Evolutionary conservation across 495 filamentous ascomycete genomes (phyloP).

Genomic region (Penicillium mononematosum): DNA sequence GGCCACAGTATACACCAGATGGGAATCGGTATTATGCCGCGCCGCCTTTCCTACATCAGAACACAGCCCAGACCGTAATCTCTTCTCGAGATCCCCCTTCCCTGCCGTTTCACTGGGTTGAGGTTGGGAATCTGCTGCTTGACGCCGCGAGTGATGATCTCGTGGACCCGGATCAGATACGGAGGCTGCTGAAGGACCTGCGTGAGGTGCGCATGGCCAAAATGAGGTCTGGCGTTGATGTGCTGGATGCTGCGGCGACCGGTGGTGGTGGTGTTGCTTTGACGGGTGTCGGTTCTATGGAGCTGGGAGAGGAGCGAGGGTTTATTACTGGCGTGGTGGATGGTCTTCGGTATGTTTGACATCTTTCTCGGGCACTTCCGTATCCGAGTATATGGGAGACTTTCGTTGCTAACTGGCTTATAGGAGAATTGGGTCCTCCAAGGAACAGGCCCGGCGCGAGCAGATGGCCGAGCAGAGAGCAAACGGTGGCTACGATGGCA

Average conservation of each 20-base stretch:
- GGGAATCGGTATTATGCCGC: conserved; percentile 42
- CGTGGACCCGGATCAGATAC: conserved; percentile 67
- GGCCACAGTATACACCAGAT: conserved; percentile 42
- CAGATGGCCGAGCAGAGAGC: conserved; percentile 46
- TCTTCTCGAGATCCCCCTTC: conserved; percentile 45
- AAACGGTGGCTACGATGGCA: conserved; percentile 39
- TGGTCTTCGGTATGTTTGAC: conserved; percentile 60
- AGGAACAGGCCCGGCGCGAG: conserved; percentile 49
- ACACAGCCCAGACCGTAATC: conserved; percentile 33
- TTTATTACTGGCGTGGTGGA: conserved; percentile 87
- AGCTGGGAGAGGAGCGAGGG: conserved; percentile 79
- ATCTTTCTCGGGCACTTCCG: background rate
- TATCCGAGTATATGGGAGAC: background rate
- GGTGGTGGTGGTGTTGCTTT: conserved; percentile 69
- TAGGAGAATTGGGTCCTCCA: conserved; percentile 48
- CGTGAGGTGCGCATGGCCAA: conserved; percentile 88
- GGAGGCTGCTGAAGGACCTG: conserved; percentile 75
- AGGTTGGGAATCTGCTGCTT: conserved; percentile 80
- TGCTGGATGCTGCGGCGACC: conserved; percentile 60
- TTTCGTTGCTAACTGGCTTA: conserved; percentile 6
- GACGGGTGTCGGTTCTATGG: conserved; percentile 86
- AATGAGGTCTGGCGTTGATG: conserved; percentile 69
- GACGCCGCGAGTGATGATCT: conserved; percentile 85
- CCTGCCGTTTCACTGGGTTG: conserved; percentile 92
- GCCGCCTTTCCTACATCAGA: conserved; percentile 45